Evolutionary conservation across 2,329 filamentous ascomycete species (phyloP).

Genomic region (Penicillium freii): DNA sequence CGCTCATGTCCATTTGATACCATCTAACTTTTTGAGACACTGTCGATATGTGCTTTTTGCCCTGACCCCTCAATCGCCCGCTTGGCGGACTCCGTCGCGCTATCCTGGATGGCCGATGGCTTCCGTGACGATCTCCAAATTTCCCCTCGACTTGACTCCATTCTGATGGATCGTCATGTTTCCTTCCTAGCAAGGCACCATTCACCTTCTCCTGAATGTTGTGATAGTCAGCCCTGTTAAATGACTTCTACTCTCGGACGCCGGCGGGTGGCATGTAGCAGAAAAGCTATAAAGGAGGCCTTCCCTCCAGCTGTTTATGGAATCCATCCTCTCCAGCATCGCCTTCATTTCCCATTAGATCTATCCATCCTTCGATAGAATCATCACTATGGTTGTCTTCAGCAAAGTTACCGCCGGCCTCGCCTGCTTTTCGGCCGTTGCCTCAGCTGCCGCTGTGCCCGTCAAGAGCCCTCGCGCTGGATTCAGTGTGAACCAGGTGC

Average conservation of each 20-base stretch:
- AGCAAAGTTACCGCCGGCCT: slow-evolving; percentile 30
- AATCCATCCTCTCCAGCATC: slow-evolving; percentile 18
- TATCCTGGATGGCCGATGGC: slow-evolving; percentile 24
- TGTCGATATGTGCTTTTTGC: slow-evolving; percentile 7
- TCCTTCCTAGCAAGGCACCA: slow-evolving; percentile 24
- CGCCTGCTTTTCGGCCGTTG: slow-evolving; percentile 29
- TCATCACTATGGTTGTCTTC: slow-evolving; percentile 36
- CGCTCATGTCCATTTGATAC: slow-evolving; percentile 11
- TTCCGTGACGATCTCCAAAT: slow-evolving; percentile 22
- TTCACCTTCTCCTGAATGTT: slow-evolving; percentile 18
- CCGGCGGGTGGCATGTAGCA: not conserved
- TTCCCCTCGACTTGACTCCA: slow-evolving; percentile 9
- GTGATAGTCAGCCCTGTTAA: slow-evolving; percentile 2
- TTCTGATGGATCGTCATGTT: slow-evolving; percentile 19
- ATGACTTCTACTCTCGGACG: not conserved
- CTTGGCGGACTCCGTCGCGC: slow-evolving; percentile 18
- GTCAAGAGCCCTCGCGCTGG: slow-evolving; percentile 24
- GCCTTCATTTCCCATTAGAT: slow-evolving; percentile 4
- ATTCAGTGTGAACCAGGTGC: slow-evolving; percentile 35
- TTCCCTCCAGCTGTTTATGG: slow-evolving; percentile 7
- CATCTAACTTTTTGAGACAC: slow-evolving; percentile 6
- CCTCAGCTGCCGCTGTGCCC: slow-evolving; percentile 33
- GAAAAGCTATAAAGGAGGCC: slow-evolving; percentile 27
- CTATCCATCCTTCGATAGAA: slow-evolving; percentile 14
- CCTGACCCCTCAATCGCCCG: not conserved